Evolutionary conservation across 768 basidiomycete species (phyloP).

Genomic region (Candolleomyces eurysporus): DNA sequence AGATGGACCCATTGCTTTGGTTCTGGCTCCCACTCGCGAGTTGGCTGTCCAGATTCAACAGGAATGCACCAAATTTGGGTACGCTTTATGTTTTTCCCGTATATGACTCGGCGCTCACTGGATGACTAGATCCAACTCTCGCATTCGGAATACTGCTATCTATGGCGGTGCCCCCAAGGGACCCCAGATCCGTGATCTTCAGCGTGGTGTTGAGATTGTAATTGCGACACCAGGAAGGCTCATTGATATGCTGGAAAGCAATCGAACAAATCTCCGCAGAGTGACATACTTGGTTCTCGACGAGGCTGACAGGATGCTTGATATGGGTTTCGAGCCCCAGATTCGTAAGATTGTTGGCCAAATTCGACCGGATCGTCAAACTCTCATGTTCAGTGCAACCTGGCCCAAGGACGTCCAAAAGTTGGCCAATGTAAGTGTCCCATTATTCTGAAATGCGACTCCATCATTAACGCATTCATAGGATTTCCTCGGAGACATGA

Average conservation of each 20-base stretch:
- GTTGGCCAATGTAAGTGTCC: conserved; percentile 69
- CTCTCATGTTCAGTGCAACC: conserved; percentile 98
- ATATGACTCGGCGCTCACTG: conserved; percentile 3
- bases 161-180: conserved; percentile 99
- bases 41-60: conserved; percentile 98
- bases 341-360: conserved; percentile 97
- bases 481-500: conserved; percentile 96
- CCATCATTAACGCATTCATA: conserved; percentile 22
- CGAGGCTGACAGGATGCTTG: conserved; percentile 99
- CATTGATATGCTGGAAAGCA: conserved; percentile 97
- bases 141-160: conserved; percentile 97
- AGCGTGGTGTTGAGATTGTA: conserved; percentile 95
- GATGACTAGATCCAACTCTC: conserved; percentile 69
- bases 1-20: conserved; percentile 95
- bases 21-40: conserved; percentile 97
- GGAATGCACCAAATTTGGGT: conserved; percentile 98
- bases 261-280: conserved; percentile 94
- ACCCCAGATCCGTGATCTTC: conserved; percentile 95
- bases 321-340: conserved; percentile 99
- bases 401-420: conserved; percentile 99
- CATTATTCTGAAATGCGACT: not conserved
- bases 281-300: conserved; percentile 99
- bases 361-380: conserved; percentile 97
- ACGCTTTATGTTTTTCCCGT: conserved; percentile 21
- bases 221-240: conserved; percentile 99